Percentiles rank a stretch among this genome's conserved stretches.
These are phyloP conservation scores for Colletotrichum caudatum DNA, from an alignment of 2,329 filamentous ascomycete species.

Conservation along the genomic window DNA sequence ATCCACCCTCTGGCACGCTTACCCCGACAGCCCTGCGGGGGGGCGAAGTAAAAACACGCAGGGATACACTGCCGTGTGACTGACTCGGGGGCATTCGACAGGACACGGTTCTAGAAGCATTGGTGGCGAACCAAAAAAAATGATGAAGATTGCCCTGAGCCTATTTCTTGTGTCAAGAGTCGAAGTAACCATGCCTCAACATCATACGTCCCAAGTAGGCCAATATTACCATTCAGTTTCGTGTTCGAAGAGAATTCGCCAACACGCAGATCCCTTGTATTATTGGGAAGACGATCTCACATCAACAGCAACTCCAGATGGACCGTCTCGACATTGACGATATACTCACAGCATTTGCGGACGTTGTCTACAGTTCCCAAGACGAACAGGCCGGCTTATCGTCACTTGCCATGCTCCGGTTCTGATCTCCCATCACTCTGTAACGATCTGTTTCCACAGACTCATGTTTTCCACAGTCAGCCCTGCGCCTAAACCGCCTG, in stretches of 20 bases:
- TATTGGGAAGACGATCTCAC: not conserved
- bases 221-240: not conserved
- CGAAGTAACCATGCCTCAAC: not conserved
- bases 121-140: not conserved
- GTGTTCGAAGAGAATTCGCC: not conserved
- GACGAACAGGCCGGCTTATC: not conserved
- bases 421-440: too few species aligned
- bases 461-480: not conserved
- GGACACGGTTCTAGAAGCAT: not conserved
- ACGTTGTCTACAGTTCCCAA: not conserved
- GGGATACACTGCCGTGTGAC: not conserved
- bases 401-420: too few species aligned
- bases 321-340: not conserved
- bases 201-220: not conserved
- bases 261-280: not conserved
- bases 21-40: not conserved
- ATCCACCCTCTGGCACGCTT: not conserved
- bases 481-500: too few species aligned
- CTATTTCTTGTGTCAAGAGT: not conserved
- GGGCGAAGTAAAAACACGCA: not conserved
- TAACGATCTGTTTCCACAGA: not conserved
- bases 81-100: not conserved
- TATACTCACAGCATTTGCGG: not conserved
- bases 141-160: not conserved
- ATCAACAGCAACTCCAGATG: not conserved